Evolutionary conservation across 2,329 filamentous ascomycete species (phyloP).

Genomic region (Colletotrichum aenigma): DNA sequence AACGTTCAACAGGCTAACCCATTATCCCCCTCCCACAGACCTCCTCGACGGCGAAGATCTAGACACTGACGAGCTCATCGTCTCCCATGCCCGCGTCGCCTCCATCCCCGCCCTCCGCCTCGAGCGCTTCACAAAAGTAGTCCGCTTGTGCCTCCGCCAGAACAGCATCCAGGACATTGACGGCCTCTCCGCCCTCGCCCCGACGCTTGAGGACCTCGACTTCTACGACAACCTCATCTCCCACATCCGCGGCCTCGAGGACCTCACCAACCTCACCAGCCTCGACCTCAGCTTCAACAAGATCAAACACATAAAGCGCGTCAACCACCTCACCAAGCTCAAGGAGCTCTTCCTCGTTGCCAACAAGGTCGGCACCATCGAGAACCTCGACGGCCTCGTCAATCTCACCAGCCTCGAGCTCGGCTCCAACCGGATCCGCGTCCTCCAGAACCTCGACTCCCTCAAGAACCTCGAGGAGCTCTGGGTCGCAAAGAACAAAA

Average conservation of each 20-base stretch:
- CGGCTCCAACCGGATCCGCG: constrained; percentile 88
- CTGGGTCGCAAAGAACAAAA: constrained; percentile 97
- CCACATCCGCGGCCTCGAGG: constrained; percentile 83
- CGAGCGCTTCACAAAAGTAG: constrained; percentile 78
- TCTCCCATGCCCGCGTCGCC: constrained; percentile 83
- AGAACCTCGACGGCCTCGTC: constrained; percentile 77
- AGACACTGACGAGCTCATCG: constrained; percentile 79
- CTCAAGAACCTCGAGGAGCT: constrained; percentile 82
- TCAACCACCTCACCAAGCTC: constrained; percentile 77
- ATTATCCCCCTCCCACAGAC: constrained; percentile 42
- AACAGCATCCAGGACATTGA: constrained; percentile 86
- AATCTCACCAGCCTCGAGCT: constrained; percentile 86
- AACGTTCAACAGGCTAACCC: constrained; percentile 5
- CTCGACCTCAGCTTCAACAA: constrained; percentile 98
- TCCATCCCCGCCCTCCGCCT: constrained; percentile 81
- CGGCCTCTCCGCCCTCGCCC: constrained; percentile 69
- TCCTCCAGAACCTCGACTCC: constrained; percentile 83
- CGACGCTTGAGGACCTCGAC: constrained; percentile 81
- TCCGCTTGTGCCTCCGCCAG: constrained; percentile 87
- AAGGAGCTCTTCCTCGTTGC: constrained; percentile 91
- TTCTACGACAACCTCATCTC: constrained; percentile 96
- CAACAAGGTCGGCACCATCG: constrained; percentile 90
- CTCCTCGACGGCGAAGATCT: constrained; percentile 64
- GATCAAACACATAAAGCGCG: constrained; percentile 95
- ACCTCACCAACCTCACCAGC: constrained; percentile 74